Percentiles rank a stretch among this genome's conserved stretches.
Conservation (phyloP, 176 grass and related monocot genomes). For the Aegilops tauschii region DNA sequence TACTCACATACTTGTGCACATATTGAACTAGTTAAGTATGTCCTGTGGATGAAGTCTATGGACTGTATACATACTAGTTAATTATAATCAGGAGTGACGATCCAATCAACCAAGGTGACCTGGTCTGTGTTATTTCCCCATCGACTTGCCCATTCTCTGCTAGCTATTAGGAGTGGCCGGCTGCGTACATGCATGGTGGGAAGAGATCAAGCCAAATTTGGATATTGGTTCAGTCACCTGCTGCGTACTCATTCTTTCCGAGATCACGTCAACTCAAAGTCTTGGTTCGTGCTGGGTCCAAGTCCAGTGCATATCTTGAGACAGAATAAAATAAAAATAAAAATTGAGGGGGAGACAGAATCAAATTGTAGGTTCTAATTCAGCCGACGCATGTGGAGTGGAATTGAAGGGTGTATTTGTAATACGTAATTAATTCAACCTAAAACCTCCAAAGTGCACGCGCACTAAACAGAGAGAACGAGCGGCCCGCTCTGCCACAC, state of each 20-base stretch:
- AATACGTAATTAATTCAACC: too few species aligned
- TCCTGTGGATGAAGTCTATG: neutral
- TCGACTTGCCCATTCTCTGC: neutral
- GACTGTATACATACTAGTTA: neutral
- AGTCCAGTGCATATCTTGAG: neutral
- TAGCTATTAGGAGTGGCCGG: neutral
- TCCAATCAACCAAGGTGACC: conserved; percentile 32
- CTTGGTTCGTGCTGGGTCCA: neutral
- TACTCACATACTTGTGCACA: neutral
- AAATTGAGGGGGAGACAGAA: too few species aligned
- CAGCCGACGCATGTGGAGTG: too few species aligned
- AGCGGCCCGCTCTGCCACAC: too few species aligned
- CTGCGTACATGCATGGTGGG: neutral
- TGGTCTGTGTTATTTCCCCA: conserved; percentile 10
- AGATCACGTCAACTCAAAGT: neutral
- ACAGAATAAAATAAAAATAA: neutral
- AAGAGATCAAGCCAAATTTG: conserved; percentile 33
- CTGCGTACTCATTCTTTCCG: neutral
- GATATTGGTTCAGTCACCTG: neutral
- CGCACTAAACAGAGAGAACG: too few species aligned
- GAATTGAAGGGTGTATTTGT: too few species aligned
- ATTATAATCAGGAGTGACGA: neutral
- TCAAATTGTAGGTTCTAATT: neutral
- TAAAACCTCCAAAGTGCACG: too few species aligned
- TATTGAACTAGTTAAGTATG: neutral